Evolutionary conservation across 495 filamentous ascomycete species (phyloP).

Genomic region (Penicillium canescens): DNA sequence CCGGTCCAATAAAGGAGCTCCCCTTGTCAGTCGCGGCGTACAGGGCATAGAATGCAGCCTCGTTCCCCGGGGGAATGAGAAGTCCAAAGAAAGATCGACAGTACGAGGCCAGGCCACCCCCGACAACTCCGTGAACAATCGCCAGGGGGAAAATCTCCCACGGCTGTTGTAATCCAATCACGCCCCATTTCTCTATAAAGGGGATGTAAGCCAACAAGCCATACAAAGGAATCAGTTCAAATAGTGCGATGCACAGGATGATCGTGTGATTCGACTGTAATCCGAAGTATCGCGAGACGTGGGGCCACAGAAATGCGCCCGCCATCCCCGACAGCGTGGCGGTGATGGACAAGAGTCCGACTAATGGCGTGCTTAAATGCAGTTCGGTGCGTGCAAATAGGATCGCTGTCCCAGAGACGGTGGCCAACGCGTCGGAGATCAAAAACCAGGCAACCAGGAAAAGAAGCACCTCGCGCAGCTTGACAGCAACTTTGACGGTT

Average conservation of each 20-base stretch:
- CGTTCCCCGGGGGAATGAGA: slow-evolving; percentile 83
- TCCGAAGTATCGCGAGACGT: slow-evolving; percentile 60
- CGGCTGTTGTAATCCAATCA: slow-evolving; percentile 77
- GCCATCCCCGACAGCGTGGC: slow-evolving; percentile 74
- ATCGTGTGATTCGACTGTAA: slow-evolving; percentile 78
- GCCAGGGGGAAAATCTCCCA: slow-evolving; percentile 93
- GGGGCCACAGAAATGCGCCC: slow-evolving; percentile 83
- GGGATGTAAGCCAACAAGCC: slow-evolving; percentile 83
- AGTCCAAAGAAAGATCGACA: slow-evolving; percentile 84
- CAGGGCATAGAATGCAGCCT: slow-evolving; percentile 89
- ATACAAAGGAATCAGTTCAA: slow-evolving; percentile 85
- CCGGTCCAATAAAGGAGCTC: slow-evolving; percentile 82
- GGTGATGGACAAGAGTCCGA: slow-evolving; percentile 83
- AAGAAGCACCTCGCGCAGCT: slow-evolving; percentile 74
- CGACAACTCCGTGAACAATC: slow-evolving; percentile 79
- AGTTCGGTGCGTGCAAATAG: slow-evolving; percentile 88
- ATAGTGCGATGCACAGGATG: slow-evolving; percentile 75
- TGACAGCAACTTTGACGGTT: slow-evolving; percentile 72
- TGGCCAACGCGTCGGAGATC: slow-evolving; percentile 84
- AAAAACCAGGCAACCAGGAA: slow-evolving; percentile 90
- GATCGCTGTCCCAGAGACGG: slow-evolving; percentile 87
- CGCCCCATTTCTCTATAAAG: slow-evolving; percentile 67
- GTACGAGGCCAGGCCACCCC: slow-evolving; percentile 80
- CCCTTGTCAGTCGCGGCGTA: slow-evolving; percentile 96
- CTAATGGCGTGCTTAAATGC: slow-evolving; percentile 69